phyloP scores from a whole-genome alignment of 768 basidiomycete species.

The Tulasnella sp. region DNA sequence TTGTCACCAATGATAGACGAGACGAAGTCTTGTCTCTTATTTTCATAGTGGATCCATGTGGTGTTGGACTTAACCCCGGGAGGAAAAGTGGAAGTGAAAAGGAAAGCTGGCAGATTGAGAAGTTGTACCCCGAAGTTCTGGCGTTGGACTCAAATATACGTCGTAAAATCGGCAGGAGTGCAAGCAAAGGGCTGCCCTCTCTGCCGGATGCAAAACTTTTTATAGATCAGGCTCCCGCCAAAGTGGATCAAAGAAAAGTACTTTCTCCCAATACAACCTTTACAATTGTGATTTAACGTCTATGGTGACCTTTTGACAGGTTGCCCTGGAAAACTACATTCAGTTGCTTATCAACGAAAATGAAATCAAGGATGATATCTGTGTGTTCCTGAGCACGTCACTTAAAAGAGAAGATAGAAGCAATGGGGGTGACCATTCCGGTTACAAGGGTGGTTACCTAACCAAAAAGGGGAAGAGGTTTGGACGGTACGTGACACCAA shows the following conservation, averaged over 20 bases:
- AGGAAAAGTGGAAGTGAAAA: constrained; percentile 58
- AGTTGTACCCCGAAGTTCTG: constrained; percentile 86
- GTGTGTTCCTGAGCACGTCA: constrained; percentile 85
- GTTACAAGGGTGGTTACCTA: constrained; percentile 87
- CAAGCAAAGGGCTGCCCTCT: constrained; percentile 62
- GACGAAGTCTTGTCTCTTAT: constrained; percentile 88
- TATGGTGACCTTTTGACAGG: constrained; percentile 19
- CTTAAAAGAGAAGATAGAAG: constrained; percentile 62
- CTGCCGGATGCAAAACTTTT: constrained; percentile 88
- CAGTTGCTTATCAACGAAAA: constrained; percentile 69
- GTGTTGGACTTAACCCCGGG: no score
- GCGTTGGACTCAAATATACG: constrained; percentile 69
- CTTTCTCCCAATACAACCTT: constrained; percentile 23
- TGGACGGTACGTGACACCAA: constrained; percentile 42
- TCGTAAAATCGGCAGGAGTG: constrained; percentile 39
- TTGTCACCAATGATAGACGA: constrained; percentile 76
- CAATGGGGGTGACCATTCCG: constrained; percentile 65
- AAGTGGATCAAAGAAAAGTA: constrained; percentile 91
- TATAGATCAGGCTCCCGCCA: constrained; percentile 93
- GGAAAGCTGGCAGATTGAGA: constrained; percentile 65
- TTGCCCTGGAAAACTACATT: constrained; percentile 65
- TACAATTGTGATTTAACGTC: background rate
- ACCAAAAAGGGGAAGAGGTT: constrained; percentile 96
- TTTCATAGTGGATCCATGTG: constrained; percentile 60
- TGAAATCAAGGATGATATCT: constrained; percentile 77